A percentile compares a stretch with the other conserved stretches of the same genome.
phyloP scores from a whole-genome alignment of 2,329 filamentous ascomycete genomes.

The Alternaria hordeiaustralica region DNA sequence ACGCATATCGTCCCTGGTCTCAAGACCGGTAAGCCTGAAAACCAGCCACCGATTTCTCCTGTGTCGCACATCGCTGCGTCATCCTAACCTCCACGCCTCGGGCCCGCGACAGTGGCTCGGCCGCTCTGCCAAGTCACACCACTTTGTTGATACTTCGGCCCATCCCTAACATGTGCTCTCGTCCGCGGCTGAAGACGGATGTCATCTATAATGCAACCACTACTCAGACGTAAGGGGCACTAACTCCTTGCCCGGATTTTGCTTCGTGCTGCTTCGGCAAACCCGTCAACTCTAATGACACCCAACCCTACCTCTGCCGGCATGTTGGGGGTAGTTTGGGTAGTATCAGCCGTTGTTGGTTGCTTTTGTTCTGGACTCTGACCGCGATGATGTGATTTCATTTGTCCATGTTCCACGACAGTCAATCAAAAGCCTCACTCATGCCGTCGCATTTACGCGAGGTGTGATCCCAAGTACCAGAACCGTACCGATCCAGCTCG shows the following conservation, averaged over 20 bases:
- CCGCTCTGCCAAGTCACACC: conserved; percentile 21
- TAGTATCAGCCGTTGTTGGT: not conserved
- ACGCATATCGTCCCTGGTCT: conserved; percentile 20
- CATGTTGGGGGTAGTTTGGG: not conserved
- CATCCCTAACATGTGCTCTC: conserved; percentile 14
- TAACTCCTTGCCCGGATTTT: not conserved
- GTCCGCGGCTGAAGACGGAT: conserved; percentile 18
- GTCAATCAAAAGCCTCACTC: conserved; percentile 18
- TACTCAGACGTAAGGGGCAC: conserved; percentile 3
- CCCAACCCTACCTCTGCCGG: not conserved
- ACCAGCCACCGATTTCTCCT: conserved; percentile 13
- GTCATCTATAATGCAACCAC: conserved; percentile 8
- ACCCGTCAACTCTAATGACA: not conserved
- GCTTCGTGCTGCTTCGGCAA: not conserved
- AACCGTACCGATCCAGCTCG: conserved; percentile 24
- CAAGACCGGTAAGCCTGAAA: conserved; percentile 25
- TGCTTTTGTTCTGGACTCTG: not conserved
- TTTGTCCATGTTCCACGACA: conserved; percentile 7
- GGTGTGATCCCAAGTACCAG: conserved; percentile 33
- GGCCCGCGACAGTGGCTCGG: conserved; percentile 18
- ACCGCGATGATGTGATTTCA: conserved; percentile 1
- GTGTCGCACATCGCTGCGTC: conserved; percentile 4
- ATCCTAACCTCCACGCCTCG: conserved; percentile 4
- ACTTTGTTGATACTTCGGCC: conserved; percentile 17
- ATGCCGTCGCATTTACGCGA: conserved; percentile 26